Conservation (phyloP, 371 early-diverging fungal species). For the Fennellomyces sp. region DNA sequence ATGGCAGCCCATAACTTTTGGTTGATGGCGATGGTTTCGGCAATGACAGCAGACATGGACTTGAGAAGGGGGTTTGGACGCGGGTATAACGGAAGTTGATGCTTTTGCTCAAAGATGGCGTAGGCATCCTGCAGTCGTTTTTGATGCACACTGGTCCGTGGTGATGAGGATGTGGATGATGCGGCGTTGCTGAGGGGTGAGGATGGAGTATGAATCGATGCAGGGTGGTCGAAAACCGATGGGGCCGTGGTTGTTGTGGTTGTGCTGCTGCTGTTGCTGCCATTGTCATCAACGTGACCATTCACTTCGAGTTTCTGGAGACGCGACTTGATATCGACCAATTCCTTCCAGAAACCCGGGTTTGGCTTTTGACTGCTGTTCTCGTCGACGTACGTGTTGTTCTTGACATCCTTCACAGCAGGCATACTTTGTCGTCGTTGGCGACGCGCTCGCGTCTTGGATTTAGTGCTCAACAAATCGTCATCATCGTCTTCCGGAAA, state of each 20-base stretch:
- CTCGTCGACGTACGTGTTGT: not conserved
- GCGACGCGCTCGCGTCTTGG: not conserved
- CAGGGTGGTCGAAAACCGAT: constrained; percentile 1
- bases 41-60: constrained; percentile 13
- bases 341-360: constrained; percentile 8
- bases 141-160: constrained; percentile 12
- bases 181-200: constrained; percentile 1
- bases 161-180: not conserved
- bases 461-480: not conserved
- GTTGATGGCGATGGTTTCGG: constrained; percentile 19
- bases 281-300: not conserved
- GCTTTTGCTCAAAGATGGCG: constrained; percentile 14
- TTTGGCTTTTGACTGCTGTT: not conserved
- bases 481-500: constrained; percentile 4
- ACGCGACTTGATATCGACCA: constrained; percentile 11
- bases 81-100: not conserved
- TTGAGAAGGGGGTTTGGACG: not conserved
- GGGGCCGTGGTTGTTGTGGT: not conserved
- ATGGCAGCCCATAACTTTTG: constrained; percentile 18
- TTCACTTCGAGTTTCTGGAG: constrained; percentile 18
- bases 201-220: not conserved
- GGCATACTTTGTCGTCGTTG: constrained; percentile 13
- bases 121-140: constrained; percentile 14
- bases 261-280: constrained; percentile 1
- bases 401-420: not conserved